Conservation (phyloP, 169 alveolate genomes). For the Theileria luwenshuni region DNA sequence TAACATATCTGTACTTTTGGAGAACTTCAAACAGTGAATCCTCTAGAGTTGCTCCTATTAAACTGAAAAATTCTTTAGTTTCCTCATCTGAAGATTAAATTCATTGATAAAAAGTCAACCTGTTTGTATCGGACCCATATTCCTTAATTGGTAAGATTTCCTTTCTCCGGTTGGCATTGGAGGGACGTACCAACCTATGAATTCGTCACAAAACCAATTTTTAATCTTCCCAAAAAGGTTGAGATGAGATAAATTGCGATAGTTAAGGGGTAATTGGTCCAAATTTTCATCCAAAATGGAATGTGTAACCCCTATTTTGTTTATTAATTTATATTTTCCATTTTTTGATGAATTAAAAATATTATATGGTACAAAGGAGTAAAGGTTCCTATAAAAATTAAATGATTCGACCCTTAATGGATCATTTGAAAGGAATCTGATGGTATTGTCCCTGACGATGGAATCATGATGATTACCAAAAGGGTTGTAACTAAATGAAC, state of each 20-base stretch:
- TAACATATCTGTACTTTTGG: conserved; percentile 22
- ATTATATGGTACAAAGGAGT: conserved; percentile 16
- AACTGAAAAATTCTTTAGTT: conserved; percentile 37
- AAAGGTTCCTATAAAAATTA: not conserved
- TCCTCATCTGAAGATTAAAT: conserved; percentile 52
- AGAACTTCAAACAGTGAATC: conserved; percentile 30
- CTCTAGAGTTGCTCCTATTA: conserved; percentile 26
- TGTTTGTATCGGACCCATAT: conserved; percentile 54
- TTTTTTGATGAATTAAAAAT: not conserved
- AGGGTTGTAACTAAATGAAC: no score
- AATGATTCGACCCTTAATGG: not conserved
- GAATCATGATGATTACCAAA: no score
- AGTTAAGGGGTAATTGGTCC: not conserved
- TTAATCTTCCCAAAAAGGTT: conserved; percentile 23
- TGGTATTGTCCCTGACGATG: no score
- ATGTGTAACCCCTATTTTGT: not conserved
- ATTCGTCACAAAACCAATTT: conserved; percentile 26
- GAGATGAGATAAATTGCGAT: not conserved
- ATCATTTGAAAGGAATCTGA: no score
- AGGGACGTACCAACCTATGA: conserved; percentile 64
- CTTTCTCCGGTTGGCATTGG: conserved; percentile 62
- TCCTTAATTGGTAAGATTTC: conserved; percentile 29
- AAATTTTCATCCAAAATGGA: not conserved
- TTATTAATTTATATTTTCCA: no score
- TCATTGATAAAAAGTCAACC: conserved; percentile 11